Base-by-base conservation (phyloP, 345 rosid genomes). In the Capsella bursapastoris region DNA sequence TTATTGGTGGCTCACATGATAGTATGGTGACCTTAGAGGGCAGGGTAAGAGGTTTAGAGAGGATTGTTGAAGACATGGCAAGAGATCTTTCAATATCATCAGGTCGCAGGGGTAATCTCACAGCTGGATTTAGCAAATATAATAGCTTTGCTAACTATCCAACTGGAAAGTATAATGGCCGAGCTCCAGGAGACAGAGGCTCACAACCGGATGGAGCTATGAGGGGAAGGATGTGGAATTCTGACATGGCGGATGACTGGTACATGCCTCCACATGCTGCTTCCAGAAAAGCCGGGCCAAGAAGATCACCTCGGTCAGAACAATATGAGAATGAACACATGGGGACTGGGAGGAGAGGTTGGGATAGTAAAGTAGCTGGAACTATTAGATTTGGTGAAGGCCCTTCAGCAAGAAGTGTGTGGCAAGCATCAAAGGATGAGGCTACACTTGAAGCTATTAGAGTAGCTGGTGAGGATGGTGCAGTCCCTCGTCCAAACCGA, bases 341-440 rank as follows among this genome's bases (percentile, higher is more conserved):
- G 70, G 93, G 89, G 43, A 82, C 81, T 64, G 81, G 84, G 73
- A 82, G 95, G 85, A 88, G 97, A 84, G 96, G 82, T 63, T 88
- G 98, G 97, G 92, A 89, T 48, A 91, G 88, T 29, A 92, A 92
- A 77, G 90, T 80, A 56, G 80, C 83, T 22, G 93, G 87, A 57
- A 85, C 88, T 37, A 82, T 85, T 57, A 88, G 99, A 73, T 85
- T 88, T 37, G 98, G 97, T 25, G 99, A 96, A 78, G 99, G 99
- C 62, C 98, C 98, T 78, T 95, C 99, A 38, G 99, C 97, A 47
- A 87, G 99, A 88, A 87, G 98, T 82, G 98, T 90, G 60, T 95
- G 99, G 99, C 99, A 90, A 86, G 97, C 99, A 66, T 95, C 99
- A 65, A 92, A 90, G 78, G 99, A 95, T 57, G 99, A 95, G 86